Conservation (phyloP, 2,329 filamentous ascomycete genomes). For the Nemania bipapillata region DNA sequence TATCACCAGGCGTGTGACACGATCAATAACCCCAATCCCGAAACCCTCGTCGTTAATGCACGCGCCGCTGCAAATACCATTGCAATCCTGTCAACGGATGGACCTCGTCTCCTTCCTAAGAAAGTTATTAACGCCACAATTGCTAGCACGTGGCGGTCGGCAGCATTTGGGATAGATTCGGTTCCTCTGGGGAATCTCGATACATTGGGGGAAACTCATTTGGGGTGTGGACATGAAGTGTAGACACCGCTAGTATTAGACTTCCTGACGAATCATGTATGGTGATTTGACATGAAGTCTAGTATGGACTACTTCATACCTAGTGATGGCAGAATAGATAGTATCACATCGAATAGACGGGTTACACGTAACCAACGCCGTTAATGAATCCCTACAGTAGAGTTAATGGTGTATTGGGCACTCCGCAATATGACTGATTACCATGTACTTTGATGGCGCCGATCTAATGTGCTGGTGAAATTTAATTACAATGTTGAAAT, state of each 20-base stretch:
- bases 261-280: neutral
- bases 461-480: no score
- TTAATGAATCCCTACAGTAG: no score
- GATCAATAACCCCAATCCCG: constrained; percentile 20
- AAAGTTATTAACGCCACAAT: constrained; percentile 12
- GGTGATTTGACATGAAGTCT: neutral
- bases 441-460: no score
- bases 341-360: no score
- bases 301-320: no score
- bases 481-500: no score
- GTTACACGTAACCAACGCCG: no score
- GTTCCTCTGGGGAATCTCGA: neutral
- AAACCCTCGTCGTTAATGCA: constrained; percentile 28
- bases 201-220: neutral
- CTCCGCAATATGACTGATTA: no score
- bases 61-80: constrained; percentile 28
- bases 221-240: constrained; percentile 26
- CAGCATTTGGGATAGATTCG: neutral
- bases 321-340: no score
- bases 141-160: neutral
- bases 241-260: neutral
- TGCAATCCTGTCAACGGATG: constrained; percentile 24
- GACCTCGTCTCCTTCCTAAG: constrained; percentile 23
- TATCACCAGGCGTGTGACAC: constrained; percentile 32
- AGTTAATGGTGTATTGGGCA: no score